Evolutionary conservation across 371 early-diverging fungal species (phyloP).

Genomic region (Actinomortierella ambigua): DNA sequence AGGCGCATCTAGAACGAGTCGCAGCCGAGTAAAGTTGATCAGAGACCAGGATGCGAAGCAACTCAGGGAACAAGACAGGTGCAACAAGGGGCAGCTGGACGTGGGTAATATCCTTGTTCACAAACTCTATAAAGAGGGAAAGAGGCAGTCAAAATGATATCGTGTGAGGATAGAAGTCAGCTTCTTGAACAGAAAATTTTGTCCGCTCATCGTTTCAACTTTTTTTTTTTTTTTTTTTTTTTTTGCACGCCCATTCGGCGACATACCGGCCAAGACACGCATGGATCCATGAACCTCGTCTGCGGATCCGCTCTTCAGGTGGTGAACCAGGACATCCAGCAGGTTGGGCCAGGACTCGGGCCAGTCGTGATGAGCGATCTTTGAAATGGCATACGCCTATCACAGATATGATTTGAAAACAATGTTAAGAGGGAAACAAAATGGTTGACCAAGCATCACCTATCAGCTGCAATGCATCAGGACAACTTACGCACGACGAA

Average conservation of each 20-base stretch:
- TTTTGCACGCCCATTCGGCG: too few relatives aligned
- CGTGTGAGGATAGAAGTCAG: too few relatives aligned
- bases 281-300: conserved; percentile 88
- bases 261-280: conserved; percentile 71
- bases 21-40: conserved; percentile 66
- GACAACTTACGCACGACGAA: conserved; percentile 31
- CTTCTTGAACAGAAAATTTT: too few relatives aligned
- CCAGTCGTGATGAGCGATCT: conserved; percentile 92
- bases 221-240: not conserved
- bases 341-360: conserved; percentile 96
- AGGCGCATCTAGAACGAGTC: conserved; percentile 79
- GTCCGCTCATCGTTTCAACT: not conserved
- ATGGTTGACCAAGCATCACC: too few relatives aligned
- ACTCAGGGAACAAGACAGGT: conserved; percentile 82
- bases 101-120: conserved; percentile 85
- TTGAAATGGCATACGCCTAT: conserved; percentile 84
- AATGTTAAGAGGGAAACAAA: not conserved
- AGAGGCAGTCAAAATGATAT: not conserved
- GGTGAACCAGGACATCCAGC: conserved; percentile 74
- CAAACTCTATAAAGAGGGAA: conserved; percentile 64
- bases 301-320: conserved; percentile 68
- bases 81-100: conserved; percentile 83
- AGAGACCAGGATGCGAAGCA: conserved; percentile 71
- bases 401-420: too few relatives aligned
- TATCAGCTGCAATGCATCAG: too few relatives aligned